Conservation (phyloP, 352 stramenopile species). For the Phytophthora palmivora region DNA sequence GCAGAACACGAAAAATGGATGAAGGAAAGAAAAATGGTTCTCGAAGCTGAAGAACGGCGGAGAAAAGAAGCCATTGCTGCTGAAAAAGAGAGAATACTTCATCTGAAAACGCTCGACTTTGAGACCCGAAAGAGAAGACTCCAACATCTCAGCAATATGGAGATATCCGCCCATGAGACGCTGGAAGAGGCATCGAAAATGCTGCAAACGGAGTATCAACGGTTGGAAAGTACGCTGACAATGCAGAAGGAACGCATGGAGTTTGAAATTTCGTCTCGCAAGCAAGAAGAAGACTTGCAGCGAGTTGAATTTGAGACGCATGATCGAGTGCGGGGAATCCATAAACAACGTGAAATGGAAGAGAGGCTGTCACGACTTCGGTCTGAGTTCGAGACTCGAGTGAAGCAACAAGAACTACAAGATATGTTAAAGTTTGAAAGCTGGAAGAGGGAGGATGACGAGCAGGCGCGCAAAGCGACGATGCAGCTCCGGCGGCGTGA, state of each 20-base stretch:
- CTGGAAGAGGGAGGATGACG: conserved; percentile 78
- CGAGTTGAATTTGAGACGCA: conserved; percentile 77
- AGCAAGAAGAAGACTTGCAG: conserved; percentile 81
- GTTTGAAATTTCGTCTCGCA: conserved; percentile 73
- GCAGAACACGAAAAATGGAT: conserved; percentile 72
- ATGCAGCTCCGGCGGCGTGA: conserved; percentile 47
- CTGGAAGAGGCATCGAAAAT: conserved; percentile 71
- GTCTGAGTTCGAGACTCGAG: conserved; percentile 71
- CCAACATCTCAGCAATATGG: conserved; percentile 67
- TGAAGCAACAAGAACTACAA: conserved; percentile 77
- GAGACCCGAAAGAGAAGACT: conserved; percentile 71
- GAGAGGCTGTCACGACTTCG: conserved; percentile 71
- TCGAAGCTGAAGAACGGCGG: conserved; percentile 70
- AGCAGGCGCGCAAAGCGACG: conserved; percentile 42
- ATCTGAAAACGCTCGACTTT: conserved; percentile 74
- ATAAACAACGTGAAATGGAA: conserved; percentile 69
- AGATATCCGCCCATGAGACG: conserved; percentile 62
- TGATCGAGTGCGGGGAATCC: conserved; percentile 63
- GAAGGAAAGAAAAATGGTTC: conserved; percentile 58
- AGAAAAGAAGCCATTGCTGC: conserved; percentile 60
- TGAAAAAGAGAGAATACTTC: conserved; percentile 73
- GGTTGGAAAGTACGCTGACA: conserved; percentile 56
- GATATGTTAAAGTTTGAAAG: conserved; percentile 75
- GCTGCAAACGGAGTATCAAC: conserved; percentile 68
- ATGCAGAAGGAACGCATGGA: conserved; percentile 69